Percentiles rank a stretch among this genome's conserved stretches.
These are phyloP conservation scores for Cymodocea nodosa DNA, from an alignment of 116 monocot species.

Conservation along the genomic window DNA sequence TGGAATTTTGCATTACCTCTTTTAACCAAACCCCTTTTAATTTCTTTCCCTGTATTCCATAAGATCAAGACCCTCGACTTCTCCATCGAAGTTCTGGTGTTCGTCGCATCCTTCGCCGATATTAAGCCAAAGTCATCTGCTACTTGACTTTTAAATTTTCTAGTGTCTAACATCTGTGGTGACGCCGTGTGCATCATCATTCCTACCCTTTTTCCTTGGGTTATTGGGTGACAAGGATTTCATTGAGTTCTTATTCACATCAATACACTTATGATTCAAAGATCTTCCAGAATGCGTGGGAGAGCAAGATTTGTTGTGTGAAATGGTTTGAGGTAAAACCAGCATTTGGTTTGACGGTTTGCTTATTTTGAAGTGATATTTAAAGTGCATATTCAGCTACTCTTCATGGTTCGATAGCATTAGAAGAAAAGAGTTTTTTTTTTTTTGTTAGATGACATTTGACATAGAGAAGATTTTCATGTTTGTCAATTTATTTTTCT, in stretches of 20 bases:
- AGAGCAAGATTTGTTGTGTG: conserved; percentile 5
- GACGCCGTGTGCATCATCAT: not conserved
- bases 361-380: too few relatives aligned
- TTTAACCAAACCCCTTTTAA: conserved; percentile 64
- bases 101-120: conserved; percentile 75
- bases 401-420: too few relatives aligned
- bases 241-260: conserved; percentile 12
- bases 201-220: conserved; percentile 2
- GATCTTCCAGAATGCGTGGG: conserved; percentile 9
- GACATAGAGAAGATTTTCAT: too few relatives aligned
- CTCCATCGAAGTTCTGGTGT: conserved; percentile 51
- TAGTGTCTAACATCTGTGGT: conserved; percentile 14
- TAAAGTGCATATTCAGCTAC: too few relatives aligned
- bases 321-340: conserved; percentile 12
- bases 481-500: too few relatives aligned
- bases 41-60: conserved; percentile 60
- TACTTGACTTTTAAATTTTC: conserved; percentile 38
- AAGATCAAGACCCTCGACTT: conserved; percentile 58
- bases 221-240: conserved; percentile 25
- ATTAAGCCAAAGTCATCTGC: conserved; percentile 81
- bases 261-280: not conserved
- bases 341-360: conserved; percentile 4
- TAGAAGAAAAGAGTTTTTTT: too few relatives aligned
- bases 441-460: too few relatives aligned
- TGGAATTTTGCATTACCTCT: conserved; percentile 59